Percentiles rank a stretch among this genome's conserved stretches.
Conservation (phyloP, 169 alveolate genomes). For the Cryptosporidium ubiquitum region DNA sequence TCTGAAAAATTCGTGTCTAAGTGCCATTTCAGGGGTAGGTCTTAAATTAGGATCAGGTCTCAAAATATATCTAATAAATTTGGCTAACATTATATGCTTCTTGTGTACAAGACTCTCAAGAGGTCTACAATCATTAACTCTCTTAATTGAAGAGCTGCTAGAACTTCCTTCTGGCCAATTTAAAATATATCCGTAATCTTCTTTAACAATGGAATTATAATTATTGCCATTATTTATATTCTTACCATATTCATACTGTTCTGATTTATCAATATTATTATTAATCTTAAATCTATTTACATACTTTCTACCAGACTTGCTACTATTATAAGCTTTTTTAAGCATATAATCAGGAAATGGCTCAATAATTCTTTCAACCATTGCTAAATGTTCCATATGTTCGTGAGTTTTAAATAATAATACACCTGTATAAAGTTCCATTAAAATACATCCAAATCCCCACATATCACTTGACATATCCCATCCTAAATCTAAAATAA, state of each 20-base stretch:
- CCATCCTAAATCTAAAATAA: constrained; percentile 94
- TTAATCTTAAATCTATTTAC: not conserved
- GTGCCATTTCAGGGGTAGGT: constrained; percentile 88
- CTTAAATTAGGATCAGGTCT: constrained; percentile 86
- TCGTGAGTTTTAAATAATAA: constrained; percentile 94
- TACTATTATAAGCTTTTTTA: constrained; percentile 40
- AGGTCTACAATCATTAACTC: constrained; percentile 80
- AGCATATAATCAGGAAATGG: constrained; percentile 88
- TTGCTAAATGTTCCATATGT: constrained; percentile 93
- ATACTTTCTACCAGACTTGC: constrained; percentile 50
- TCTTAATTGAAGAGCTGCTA: constrained; percentile 79
- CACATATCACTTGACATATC: constrained; percentile 94
- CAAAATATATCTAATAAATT: constrained; percentile 84
- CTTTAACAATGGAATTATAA: not conserved
- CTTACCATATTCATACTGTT: not conserved
- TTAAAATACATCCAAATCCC: constrained; percentile 95
- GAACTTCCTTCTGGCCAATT: constrained; percentile 88
- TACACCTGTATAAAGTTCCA: constrained; percentile 94
- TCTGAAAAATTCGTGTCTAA: constrained; percentile 85
- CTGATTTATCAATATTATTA: not conserved
- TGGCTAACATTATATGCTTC: constrained; percentile 86
- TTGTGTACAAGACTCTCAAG: constrained; percentile 82
- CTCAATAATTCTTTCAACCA: constrained; percentile 90
- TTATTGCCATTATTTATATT: not conserved
- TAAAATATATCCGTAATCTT: constrained; percentile 43